A percentile compares a stretch with the other conserved stretches of the same genome.
phyloP scores from a whole-genome alignment of 257 asterid genomes.

The Hygrophila difformis region DNA sequence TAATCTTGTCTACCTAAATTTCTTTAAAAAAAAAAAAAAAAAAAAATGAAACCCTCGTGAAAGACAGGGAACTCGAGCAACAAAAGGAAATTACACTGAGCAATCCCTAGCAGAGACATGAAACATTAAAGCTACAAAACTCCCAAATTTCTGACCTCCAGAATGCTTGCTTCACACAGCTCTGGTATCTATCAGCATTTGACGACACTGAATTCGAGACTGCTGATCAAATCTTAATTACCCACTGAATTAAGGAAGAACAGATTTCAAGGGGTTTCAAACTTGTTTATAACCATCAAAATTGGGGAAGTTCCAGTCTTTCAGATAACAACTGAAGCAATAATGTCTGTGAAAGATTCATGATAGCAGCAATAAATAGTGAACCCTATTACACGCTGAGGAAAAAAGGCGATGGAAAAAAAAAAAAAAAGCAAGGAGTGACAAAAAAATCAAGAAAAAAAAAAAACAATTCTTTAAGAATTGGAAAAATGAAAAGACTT shows the following conservation, averaged over 20 bases:
- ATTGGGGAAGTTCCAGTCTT: slow-evolving; percentile 26
- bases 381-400: slow-evolving; percentile 19
- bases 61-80: slow-evolving; percentile 27
- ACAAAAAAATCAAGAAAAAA: slow-evolving; percentile 10
- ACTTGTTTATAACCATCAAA: slow-evolving; percentile 34
- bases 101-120: not conserved
- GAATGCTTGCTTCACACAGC: no score
- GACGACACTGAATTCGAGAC: no score
- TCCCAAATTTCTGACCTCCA: no score
- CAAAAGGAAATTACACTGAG: slow-evolving; percentile 14
- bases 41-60: slow-evolving; percentile 14
- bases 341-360: slow-evolving; percentile 41
- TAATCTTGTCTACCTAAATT: slow-evolving; percentile 42
- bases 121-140: slow-evolving; percentile 1
- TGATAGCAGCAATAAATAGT: slow-evolving; percentile 49
- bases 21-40: slow-evolving; percentile 10
- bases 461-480: no score
- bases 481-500: no score
- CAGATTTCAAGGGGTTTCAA: slow-evolving; percentile 22
- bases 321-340: slow-evolving; percentile 29
- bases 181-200: no score
- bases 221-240: no score
- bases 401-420: not conserved
- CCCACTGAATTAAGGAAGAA: slow-evolving; percentile 10
- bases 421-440: slow-evolving; percentile 5